Percentiles rank a stretch among this genome's conserved stretches.
Evolutionary conservation across 352 stramenopile species (phyloP).

Genomic region (Phytopythium aichiense): DNA sequence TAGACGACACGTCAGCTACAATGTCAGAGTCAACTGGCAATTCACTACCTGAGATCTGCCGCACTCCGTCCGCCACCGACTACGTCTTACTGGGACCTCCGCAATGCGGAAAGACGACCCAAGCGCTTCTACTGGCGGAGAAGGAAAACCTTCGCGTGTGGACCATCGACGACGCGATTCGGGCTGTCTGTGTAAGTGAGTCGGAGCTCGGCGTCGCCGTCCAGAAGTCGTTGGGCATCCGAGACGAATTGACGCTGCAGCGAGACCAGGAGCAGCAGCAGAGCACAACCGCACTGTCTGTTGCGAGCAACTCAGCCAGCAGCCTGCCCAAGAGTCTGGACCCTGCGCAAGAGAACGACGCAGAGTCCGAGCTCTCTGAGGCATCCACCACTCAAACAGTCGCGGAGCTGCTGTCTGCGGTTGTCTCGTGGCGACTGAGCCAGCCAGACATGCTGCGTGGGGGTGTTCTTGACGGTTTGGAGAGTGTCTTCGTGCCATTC

Average conservation of each 20-base stretch:
- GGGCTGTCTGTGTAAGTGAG: constrained; percentile 22
- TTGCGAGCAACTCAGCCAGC: neutral
- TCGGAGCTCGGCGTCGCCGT: constrained; percentile 36
- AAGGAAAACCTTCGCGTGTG: constrained; percentile 65
- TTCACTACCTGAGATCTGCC: neutral
- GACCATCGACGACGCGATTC: constrained; percentile 74
- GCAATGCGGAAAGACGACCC: constrained; percentile 72
- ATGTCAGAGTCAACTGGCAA: too few species aligned
- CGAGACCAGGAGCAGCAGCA: neutral
- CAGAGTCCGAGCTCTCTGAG: neutral
- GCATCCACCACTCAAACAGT: constrained; percentile 14
- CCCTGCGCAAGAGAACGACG: constrained; percentile 18
- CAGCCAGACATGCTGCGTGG: constrained; percentile 62
- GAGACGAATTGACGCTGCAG: constrained; percentile 6
- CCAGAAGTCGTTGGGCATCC: constrained; percentile 31
- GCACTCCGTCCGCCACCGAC: constrained; percentile 36
- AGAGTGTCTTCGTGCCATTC: constrained; percentile 46
- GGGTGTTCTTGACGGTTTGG: constrained; percentile 70
- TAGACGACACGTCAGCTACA: neutral
- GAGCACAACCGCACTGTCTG: neutral
- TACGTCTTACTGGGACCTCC: constrained; percentile 82
- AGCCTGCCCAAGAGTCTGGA: constrained; percentile 12
- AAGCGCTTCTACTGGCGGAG: constrained; percentile 67
- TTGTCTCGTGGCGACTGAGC: constrained; percentile 59
- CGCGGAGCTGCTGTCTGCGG: constrained; percentile 40